Base-by-base conservation (phyloP, 1,284 basidiomycete species). In the Boletus hoseneyae region DNA sequence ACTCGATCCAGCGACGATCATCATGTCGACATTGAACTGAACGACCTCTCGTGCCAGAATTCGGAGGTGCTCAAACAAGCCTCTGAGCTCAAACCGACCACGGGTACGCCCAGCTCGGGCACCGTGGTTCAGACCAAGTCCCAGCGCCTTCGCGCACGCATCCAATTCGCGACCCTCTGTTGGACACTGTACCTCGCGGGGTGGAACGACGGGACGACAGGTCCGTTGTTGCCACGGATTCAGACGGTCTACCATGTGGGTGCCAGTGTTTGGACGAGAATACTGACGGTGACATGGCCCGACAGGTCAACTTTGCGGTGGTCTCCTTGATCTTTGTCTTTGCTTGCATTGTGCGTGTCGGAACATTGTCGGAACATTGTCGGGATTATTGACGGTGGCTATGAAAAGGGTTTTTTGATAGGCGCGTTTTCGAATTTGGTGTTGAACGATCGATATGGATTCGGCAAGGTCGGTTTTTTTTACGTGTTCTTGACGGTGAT, bases 321-420 rank as follows among this genome's bases (percentile, higher is more conserved):
- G 68, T 66, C 16, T 66, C 68, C 25, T 33, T 66, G n/a, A 54
- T 66, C 18, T 66, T 70, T 30, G 67, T 66, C n/a, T 63, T 67
- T 52, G 63, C 64, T 37, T 67, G 59, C 39, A 30, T 37, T 5
- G 64, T 66, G 39, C 15, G 67, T 65, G 13, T 39, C 30, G 30
- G 3, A n/a, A 4, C 1, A 10, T 32, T 29, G 30, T 16, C 18
- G 27, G 6, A 3, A 6, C 37, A 21, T n/a, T 8, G 23, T 25
- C 10, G 18, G 9, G 16, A 39, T 8, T 33, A 12, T 39, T 60
- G 39, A 65, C n/a, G 16, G 11, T 33, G 10, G 23, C 21, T 11
- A 8, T 45, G 25, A 4, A 36, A 48, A 68, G 64, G 64, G 67
- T 4, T 69, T 66, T 32, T 18, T 66, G 38, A 62, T 37, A 7